phyloP scores from a whole-genome alignment of 108 stramenopile genomes.

The Craspedostauros australis region DNA sequence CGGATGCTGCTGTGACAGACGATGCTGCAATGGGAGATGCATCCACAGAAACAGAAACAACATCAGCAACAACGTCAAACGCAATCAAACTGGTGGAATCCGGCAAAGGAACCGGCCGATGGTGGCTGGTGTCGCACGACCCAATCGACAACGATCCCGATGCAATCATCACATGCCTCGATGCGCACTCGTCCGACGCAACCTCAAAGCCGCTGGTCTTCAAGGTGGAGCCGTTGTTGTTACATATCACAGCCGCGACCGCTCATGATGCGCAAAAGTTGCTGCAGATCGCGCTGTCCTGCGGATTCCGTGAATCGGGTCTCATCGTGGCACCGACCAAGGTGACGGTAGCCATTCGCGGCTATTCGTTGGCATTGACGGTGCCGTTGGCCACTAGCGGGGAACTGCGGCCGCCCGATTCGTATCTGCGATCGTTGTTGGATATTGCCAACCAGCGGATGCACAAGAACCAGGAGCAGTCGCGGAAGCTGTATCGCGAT shows the following conservation, averaged over 20 bases:
- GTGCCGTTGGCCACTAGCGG: slow-evolving; percentile 27
- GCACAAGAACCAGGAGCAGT: slow-evolving; percentile 37
- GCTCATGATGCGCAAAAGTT: slow-evolving; percentile 44
- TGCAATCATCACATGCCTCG: not conserved
- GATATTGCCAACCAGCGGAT: slow-evolving; percentile 58
- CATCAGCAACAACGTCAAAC: not conserved
- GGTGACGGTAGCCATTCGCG: slow-evolving; percentile 71
- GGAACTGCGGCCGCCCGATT: slow-evolving; percentile 12
- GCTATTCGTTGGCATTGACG: slow-evolving; percentile 46
- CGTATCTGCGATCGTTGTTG: slow-evolving; percentile 46
- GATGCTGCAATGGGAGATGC: not conserved
- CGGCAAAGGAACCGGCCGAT: slow-evolving; percentile 74
- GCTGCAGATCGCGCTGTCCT: slow-evolving; percentile 47
- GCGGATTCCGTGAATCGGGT: slow-evolving; percentile 82
- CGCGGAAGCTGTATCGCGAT: slow-evolving; percentile 38
- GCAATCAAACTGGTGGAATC: slow-evolving; percentile 10
- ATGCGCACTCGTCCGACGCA: not conserved
- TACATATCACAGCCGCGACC: slow-evolving; percentile 70
- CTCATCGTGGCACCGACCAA: slow-evolving; percentile 54
- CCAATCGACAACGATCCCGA: slow-evolving; percentile 14
- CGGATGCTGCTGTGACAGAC: not conserved
- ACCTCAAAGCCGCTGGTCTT: slow-evolving; percentile 35
- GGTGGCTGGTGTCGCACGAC: slow-evolving; percentile 70
- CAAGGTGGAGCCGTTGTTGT: slow-evolving; percentile 72
- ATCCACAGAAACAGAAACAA: slow-evolving; percentile 14